These are phyloP conservation scores for Penicillium sp. DNA, from an alignment of 2,329 filamentous ascomycete genomes.

Conservation along the genomic window DNA sequence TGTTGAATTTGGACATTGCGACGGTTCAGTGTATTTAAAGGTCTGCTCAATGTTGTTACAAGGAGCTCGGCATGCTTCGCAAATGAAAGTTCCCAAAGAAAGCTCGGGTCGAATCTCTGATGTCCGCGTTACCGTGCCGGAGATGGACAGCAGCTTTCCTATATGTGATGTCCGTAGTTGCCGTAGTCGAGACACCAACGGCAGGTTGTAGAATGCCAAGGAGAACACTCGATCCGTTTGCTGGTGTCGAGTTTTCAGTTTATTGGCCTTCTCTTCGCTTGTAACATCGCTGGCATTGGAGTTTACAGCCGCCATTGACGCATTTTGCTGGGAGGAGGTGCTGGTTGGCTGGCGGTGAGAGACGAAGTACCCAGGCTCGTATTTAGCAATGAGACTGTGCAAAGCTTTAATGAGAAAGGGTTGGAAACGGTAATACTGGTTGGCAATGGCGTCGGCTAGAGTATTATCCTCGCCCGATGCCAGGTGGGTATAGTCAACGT, in stretches of 20 bases:
- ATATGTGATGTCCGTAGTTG: constrained; percentile 85
- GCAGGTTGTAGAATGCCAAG: constrained; percentile 88
- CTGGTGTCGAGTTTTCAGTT: constrained; percentile 76
- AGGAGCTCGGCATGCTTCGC: constrained; percentile 78
- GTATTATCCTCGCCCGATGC: constrained; percentile 71
- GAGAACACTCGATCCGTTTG: constrained; percentile 96
- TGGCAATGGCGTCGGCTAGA: constrained; percentile 79
- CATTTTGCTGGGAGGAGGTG: constrained; percentile 63
- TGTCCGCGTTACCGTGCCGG: constrained; percentile 91
- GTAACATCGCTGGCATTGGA: constrained; percentile 60
- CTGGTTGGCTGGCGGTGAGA: constrained; percentile 83
- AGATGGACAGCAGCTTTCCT: constrained; percentile 89
- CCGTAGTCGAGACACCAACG: constrained; percentile 79
- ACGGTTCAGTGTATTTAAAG: constrained; percentile 94
- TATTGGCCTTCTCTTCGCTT: constrained; percentile 50
- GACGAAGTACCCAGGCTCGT: constrained; percentile 90
- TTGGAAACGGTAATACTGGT: constrained; percentile 90
- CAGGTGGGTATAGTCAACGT: constrained; percentile 72
- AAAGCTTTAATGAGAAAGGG: constrained; percentile 85
- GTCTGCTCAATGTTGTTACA: constrained; percentile 93
- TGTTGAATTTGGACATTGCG: constrained; percentile 82
- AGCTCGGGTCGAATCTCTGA: constrained; percentile 95
- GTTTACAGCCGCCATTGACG: constrained; percentile 57
- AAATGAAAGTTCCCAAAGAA: constrained; percentile 86
- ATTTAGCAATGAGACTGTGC: constrained; percentile 89